Base-by-base conservation (phyloP, 257 asterid genomes). In the Gynochthodes officinalis region DNA sequence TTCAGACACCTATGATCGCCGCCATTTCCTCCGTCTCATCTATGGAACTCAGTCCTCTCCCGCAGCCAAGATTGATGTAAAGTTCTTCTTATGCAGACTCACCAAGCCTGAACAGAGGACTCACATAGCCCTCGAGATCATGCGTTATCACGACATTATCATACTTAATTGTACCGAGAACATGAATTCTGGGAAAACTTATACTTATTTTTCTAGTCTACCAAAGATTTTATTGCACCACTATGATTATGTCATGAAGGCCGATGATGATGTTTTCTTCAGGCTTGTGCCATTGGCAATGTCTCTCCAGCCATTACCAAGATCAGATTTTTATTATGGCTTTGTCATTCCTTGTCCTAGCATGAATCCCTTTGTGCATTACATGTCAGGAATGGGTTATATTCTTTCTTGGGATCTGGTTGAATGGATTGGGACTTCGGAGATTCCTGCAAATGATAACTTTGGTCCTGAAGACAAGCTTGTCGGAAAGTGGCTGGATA, bases 301-400 rank as follows among this genome's bases (percentile, higher is more conserved):
- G 67, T 89, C 95, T 15, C 83, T 91, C 14, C 28, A 71, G 53
- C 71, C 86, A 8, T 10, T 86, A 44, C 90, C 97, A 5, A 83
- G 95, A 59, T 52, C 39, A 1, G 97, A 91, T 69, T 23, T 85
- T 57, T 91, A 87, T 83, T 88, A 86, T 52, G 97, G 97, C 0
- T 91, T 87, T 76, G 93, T 89, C 19, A 86, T 89, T 58, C 96
- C 97, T 53, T 91, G 96, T 63, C 81, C 89, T 58, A 88, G 95
- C 68, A 88, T 84, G 95, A 83, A 91, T 27, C 89, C 95, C 0
- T 91, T 86, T 64, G 87, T 83, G 28, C 75, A 84, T 57, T 91
- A 89, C 86, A 91, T 89, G 96, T 89, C 96, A 0, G 96, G 97
- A 12, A 91, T 91, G 96, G 97, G 95, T 14, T 89, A 81, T 58